phyloP scores from a whole-genome alignment of 805 yeast species.

The Candida manassasensis region DNA sequence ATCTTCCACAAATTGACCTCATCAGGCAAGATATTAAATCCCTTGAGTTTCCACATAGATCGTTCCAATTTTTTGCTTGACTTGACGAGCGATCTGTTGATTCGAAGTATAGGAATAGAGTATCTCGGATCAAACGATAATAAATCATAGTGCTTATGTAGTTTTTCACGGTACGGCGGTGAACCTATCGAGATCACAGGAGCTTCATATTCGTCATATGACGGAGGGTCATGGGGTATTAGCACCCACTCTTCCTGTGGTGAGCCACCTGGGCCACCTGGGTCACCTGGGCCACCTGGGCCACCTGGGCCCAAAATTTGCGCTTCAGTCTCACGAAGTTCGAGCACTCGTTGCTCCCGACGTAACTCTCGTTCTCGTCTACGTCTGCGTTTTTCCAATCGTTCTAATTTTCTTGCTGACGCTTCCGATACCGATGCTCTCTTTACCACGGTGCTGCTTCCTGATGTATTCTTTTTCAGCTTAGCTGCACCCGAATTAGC shows the following conservation, averaged over 20 bases:
- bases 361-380: not conserved
- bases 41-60: slow-evolving; percentile 16
- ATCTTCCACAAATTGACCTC: slow-evolving; percentile 22
- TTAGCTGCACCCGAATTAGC: no score
- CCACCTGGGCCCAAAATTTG: no score
- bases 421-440: not conserved
- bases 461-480: no score
- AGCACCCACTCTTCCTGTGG: slow-evolving; percentile 7
- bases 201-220: slow-evolving; percentile 9
- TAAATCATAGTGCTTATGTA: slow-evolving; percentile 21
- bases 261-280: no score
- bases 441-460: not conserved
- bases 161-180: slow-evolving; percentile 22
- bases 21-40: slow-evolving; percentile 19
- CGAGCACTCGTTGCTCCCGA: not conserved
- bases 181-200: slow-evolving; percentile 12
- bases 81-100: slow-evolving; percentile 17
- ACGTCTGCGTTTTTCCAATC: not conserved
- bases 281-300: no score
- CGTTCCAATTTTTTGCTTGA: slow-evolving; percentile 8
- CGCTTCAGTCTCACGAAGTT: no score
- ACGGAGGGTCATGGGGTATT: slow-evolving; percentile 5
- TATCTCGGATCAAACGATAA: slow-evolving; percentile 26
- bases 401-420: not conserved
- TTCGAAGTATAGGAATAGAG: slow-evolving; percentile 18